phyloP scores from a whole-genome alignment of 768 basidiomycete genomes.

The Tubosaeta sp. region DNA sequence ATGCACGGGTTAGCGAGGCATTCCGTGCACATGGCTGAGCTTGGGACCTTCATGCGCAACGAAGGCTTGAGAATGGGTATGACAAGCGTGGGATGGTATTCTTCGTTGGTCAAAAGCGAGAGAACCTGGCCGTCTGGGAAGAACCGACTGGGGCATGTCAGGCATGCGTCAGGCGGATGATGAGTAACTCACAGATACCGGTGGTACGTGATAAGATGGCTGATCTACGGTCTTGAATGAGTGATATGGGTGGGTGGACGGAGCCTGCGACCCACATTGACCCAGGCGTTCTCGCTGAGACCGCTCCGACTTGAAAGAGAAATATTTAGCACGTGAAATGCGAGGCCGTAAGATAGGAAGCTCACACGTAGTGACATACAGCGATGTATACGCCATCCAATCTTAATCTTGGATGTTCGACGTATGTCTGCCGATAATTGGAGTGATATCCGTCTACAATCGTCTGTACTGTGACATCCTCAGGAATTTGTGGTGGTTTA shows the following conservation, averaged over 20 bases:
- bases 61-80: constrained; percentile 74
- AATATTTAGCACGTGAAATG: constrained; percentile 1
- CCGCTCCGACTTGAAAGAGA: constrained; percentile 44
- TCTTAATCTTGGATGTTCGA: constrained; percentile 82
- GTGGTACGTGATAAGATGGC: constrained; percentile 87
- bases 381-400: constrained; percentile 90
- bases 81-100: constrained; percentile 60
- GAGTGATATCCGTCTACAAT: constrained; percentile 50
- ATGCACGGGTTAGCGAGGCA: neutral
- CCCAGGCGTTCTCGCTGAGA: constrained; percentile 81
- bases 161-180: neutral
- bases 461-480: constrained; percentile 43
- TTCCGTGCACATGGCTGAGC: neutral
- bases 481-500: constrained; percentile 68
- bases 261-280: constrained; percentile 54
- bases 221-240: constrained; percentile 45
- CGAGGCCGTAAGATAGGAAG: constrained; percentile 5
- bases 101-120: constrained; percentile 81
- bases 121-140: constrained; percentile 83
- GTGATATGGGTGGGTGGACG: neutral
- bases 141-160: constrained; percentile 59
- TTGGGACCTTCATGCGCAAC: constrained; percentile 67
- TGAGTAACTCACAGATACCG: constrained; percentile 69
- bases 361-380: constrained; percentile 83
- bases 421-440: constrained; percentile 72